These are phyloP conservation scores for Thelonectria rubi DNA, from an alignment of 2,329 filamentous ascomycete genomes.

Conservation along the genomic window DNA sequence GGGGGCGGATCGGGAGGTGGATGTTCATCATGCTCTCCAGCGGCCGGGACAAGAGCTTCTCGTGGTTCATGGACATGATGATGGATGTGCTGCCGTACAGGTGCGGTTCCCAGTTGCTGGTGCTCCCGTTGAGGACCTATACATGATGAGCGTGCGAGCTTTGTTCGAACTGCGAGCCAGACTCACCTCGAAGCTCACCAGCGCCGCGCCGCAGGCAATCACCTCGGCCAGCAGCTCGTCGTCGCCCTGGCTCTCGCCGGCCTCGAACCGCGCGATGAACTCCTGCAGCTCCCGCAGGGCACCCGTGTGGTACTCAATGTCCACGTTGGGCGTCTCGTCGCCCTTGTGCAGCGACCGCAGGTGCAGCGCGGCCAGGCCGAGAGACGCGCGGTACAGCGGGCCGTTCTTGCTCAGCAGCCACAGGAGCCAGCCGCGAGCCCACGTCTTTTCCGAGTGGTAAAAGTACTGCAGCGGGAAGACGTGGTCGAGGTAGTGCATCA, in stretches of 20 bases:
- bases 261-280: background rate
- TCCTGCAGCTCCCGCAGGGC: background rate
- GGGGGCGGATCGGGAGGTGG: background rate
- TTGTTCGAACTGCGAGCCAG: too few relatives aligned
- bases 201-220: constrained; percentile 1
- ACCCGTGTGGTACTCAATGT: background rate
- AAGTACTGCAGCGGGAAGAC: constrained; percentile 14
- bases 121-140: constrained; percentile 5
- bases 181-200: constrained; percentile 14
- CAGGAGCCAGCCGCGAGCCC: constrained; percentile 6
- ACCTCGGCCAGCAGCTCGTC: constrained; percentile 8
- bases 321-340: background rate
- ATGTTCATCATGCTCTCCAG: background rate
- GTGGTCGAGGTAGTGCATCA: constrained; percentile 15
- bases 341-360: background rate
- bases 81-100: constrained; percentile 3
- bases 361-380: background rate
- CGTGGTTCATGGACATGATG: background rate
- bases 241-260: background rate
- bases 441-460: constrained; percentile 1
- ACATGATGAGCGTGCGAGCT: background rate
- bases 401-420: constrained; percentile 13
- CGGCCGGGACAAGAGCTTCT: background rate
- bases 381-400: constrained; percentile 4
- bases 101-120: constrained; percentile 9